Base-by-base conservation (phyloP, 2,329 filamentous ascomycete species). In the Aspergillus ochraceoroseus region DNA sequence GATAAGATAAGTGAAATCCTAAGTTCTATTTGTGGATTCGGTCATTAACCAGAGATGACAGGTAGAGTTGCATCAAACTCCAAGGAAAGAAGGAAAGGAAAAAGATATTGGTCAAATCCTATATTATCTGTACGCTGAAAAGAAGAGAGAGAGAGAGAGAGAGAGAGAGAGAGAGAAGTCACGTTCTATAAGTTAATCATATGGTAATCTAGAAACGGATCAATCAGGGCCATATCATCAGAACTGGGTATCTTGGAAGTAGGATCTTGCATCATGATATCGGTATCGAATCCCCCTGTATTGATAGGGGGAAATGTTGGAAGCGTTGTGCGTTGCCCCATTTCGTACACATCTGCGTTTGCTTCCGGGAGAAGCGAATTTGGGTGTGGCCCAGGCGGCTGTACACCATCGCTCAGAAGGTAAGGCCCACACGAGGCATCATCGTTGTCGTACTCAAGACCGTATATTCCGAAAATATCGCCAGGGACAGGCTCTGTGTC, bases 401-500 rank as follows among this genome's bases (percentile, higher is more conserved):
- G 11, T 7, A 33, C 28, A 15, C 7, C 13, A 12, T 27, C 39
- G 18, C 34, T 17, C 8, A 49, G 22, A 12, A 32, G 15, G 34
- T 44, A 52, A 25, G 39, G 48, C 14, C 49, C 40, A 19, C 49
- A 53, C 2, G 43, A 42, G 12, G 45, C 17, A 18, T 49, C 43
- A 9, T 49, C 53, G 19, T 48, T 43, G 25, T 63, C 60, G 22
- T 63, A 56, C 25, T 62, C 62, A 8, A 65, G 54, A 7, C 63
- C 63, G 37, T 65, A 65, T 3, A 66, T 61, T 8, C 62, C 63
- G 17, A 64, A 52, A 2, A 61, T 44, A 27, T 59, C 59, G 3
- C 50, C 52, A 1, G 52, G 52, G 5, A 46, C 28, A 5, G 48
- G 42, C 6, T 47, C 54, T 14, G 46, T 45, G 7, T 55, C 49